Conservation (phyloP, 2,329 filamentous ascomycete genomes). For the Aspergillus floridensis region DNA sequence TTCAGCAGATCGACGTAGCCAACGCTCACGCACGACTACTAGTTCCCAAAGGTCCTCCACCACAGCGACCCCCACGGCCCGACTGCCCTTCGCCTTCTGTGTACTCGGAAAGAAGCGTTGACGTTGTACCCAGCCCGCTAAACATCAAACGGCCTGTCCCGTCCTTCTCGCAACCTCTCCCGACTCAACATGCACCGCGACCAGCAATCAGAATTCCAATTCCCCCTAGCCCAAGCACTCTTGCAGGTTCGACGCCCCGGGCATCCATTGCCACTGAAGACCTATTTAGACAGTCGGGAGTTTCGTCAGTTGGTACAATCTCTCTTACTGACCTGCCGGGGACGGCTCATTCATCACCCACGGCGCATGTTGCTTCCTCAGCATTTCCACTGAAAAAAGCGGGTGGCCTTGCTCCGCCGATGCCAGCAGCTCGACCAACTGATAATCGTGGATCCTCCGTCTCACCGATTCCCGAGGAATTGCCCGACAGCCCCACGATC, state of each 20-base stretch:
- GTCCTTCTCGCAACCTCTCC: slow-evolving; percentile 31
- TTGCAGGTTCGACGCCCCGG: slow-evolving; percentile 23
- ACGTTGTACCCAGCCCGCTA: slow-evolving; percentile 24
- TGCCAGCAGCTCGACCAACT: slow-evolving; percentile 34
- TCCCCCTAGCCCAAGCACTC: slow-evolving; percentile 23
- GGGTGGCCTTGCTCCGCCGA: slow-evolving; percentile 33
- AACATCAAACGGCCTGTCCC: slow-evolving; percentile 22
- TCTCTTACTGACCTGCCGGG: slow-evolving; percentile 30
- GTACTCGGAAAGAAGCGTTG: slow-evolving; percentile 32
- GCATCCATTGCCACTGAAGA: slow-evolving; percentile 31
- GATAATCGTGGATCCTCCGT: slow-evolving; percentile 65
- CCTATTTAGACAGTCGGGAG: slow-evolving; percentile 26
- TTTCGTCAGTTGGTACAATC: slow-evolving; percentile 25
- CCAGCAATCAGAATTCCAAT: slow-evolving; percentile 18
- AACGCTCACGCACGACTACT: slow-evolving; percentile 27
- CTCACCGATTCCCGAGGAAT: slow-evolving; percentile 74
- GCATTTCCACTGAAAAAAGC: slow-evolving; percentile 26
- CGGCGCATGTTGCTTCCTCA: slow-evolving; percentile 15
- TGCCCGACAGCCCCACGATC: slow-evolving; percentile 50
- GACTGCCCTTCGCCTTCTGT: slow-evolving; percentile 39
- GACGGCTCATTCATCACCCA: slow-evolving; percentile 19
- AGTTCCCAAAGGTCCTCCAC: slow-evolving; percentile 37
- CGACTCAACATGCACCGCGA: slow-evolving; percentile 17
- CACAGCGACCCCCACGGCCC: slow-evolving; percentile 43
- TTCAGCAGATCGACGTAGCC: slow-evolving; percentile 23